Conservation (phyloP, 192 early-diverging fungal species). For the Coemansia sp. region DNA sequence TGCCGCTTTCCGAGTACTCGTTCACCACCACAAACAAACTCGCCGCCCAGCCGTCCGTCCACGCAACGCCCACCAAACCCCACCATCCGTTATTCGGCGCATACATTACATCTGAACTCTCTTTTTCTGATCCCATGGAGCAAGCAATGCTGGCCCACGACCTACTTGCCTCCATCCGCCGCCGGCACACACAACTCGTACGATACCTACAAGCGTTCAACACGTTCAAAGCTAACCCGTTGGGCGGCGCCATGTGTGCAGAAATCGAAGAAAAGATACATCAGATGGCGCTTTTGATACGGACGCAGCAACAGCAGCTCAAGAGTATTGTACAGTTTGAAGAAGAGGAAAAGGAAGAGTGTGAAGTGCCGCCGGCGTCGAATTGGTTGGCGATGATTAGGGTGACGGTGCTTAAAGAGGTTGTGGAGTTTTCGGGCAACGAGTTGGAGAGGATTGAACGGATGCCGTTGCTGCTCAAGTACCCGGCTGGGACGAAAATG, state of each 20-base stretch:
- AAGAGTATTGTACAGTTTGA: conserved; percentile 12
- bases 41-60: background rate
- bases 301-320: conserved; percentile 32
- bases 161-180: conserved; percentile 27
- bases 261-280: conserved; percentile 42
- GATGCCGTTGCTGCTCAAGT: conserved; percentile 15
- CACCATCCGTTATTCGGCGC: conserved; percentile 3
- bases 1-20: background rate
- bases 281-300: conserved; percentile 46
- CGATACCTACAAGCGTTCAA: conserved; percentile 17
- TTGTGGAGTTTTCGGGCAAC: conserved; percentile 24
- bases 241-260: conserved; percentile 49
- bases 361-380: background rate
- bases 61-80: background rate
- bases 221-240: conserved; percentile 27
- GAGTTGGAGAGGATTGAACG: conserved; percentile 32
- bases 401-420: conserved; percentile 27
- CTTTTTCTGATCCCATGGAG: background rate
- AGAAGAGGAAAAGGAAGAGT: background rate
- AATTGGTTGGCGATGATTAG: conserved; percentile 37
- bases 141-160: conserved; percentile 28
- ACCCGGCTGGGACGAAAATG: conserved; percentile 1
- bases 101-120: background rate
- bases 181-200: conserved; percentile 26
- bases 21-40: background rate